These are phyloP conservation scores for Neopestalotiopsis rosae DNA, from an alignment of 2,329 filamentous ascomycete species.

Conservation along the genomic window DNA sequence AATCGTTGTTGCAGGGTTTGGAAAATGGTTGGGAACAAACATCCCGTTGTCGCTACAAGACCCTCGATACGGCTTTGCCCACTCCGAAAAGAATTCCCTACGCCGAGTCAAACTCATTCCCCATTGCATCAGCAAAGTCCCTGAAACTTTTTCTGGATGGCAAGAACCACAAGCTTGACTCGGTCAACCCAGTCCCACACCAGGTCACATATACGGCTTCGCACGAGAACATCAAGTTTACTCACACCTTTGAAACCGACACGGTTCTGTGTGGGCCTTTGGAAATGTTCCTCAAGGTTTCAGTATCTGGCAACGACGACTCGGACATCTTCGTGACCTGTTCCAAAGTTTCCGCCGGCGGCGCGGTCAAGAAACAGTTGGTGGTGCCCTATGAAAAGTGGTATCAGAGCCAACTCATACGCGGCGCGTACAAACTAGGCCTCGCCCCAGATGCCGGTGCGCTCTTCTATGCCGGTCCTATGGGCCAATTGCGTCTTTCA, in stretches of 20 bases:
- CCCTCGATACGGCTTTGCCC: not conserved
- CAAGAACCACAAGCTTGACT: not conserved
- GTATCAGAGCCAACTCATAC: not conserved
- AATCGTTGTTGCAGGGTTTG: not conserved
- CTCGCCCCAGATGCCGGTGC: not conserved
- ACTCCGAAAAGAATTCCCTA: not conserved
- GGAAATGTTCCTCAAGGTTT: not conserved
- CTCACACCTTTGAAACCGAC: not conserved
- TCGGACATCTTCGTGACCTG: not conserved
- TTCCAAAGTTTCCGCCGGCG: not conserved
- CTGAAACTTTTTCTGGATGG: not conserved
- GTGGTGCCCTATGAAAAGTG: not conserved
- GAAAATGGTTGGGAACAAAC: not conserved
- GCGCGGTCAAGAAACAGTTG: not conserved
- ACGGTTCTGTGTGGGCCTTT: not conserved
- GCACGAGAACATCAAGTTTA: not conserved
- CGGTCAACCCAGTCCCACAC: not conserved
- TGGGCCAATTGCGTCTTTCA: not conserved
- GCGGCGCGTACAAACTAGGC: not conserved
- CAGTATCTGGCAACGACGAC: not conserved
- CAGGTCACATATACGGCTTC: not conserved
- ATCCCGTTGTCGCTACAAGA: not conserved
- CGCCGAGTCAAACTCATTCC: not conserved
- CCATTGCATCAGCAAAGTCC: not conserved
- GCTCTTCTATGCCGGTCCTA: not conserved